Conservation (phyloP, 2,329 filamentous ascomycete species). For the Elsinoe necatrix region DNA sequence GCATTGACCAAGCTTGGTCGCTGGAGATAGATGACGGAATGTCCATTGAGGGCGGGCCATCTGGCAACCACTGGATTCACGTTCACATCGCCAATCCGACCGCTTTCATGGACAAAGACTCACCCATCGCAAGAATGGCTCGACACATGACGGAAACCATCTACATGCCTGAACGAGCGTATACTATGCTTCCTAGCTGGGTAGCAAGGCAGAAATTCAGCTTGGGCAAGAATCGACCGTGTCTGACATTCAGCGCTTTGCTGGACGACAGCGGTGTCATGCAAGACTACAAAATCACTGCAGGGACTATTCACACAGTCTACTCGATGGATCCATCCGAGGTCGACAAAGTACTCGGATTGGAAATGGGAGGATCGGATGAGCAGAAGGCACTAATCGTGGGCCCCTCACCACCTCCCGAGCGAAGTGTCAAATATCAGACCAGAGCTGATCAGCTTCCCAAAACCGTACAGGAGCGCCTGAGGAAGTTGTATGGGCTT, state of each 20-base stretch:
- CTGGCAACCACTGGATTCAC: conserved; percentile 60
- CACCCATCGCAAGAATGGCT: conserved; percentile 52
- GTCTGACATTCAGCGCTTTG: conserved; percentile 53
- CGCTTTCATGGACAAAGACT: conserved; percentile 55
- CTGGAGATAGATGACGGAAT: conserved; percentile 72
- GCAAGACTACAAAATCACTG: conserved; percentile 45
- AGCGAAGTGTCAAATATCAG: conserved; percentile 21
- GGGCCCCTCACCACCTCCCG: conserved; percentile 27
- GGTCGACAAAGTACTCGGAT: conserved; percentile 19
- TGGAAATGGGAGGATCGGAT: conserved; percentile 15
- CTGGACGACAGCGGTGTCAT: conserved; percentile 45
- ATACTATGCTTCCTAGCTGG: conserved; percentile 48
- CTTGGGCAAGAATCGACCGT: conserved; percentile 45
- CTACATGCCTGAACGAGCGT: conserved; percentile 49
- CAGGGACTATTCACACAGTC: conserved; percentile 49
- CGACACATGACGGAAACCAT: conserved; percentile 49
- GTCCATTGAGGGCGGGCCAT: conserved; percentile 50
- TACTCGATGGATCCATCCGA: conserved; percentile 43
- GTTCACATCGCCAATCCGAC: conserved; percentile 72
- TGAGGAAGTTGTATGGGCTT: conserved; percentile 31
- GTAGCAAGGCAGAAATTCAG: conserved; percentile 46
- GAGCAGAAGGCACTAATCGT: conserved; percentile 25
- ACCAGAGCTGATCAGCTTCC: conserved; percentile 17
- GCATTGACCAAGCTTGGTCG: conserved; percentile 60
- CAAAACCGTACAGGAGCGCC: conserved; percentile 20